Percentiles rank a stretch among this genome's conserved stretches.
Evolutionary conservation across 2,329 filamentous ascomycete genomes (phyloP).

Genomic region (Colletotrichum scovillei): DNA sequence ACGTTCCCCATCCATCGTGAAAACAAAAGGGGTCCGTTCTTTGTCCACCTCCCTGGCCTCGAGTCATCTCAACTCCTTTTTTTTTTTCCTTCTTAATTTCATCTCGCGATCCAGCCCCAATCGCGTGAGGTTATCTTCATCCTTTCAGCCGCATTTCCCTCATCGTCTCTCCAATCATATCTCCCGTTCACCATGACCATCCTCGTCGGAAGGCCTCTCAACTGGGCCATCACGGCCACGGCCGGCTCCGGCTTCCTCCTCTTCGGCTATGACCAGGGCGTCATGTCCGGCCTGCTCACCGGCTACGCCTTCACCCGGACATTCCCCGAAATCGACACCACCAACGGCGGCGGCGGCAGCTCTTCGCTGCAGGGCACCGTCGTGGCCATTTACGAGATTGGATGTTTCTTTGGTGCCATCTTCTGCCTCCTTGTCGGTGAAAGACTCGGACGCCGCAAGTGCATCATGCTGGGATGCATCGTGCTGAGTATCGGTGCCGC

Average conservation of each 20-base stretch:
- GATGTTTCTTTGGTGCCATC: constrained; percentile 59
- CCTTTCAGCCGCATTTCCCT: background rate
- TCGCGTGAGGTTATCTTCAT: background rate
- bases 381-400: constrained; percentile 59
- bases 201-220: constrained; percentile 48
- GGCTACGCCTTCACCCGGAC: constrained; percentile 45
- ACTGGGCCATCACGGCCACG: constrained; percentile 50
- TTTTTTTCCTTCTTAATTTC: background rate
- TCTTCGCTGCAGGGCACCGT: constrained; percentile 57
- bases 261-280: constrained; percentile 33
- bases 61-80: background rate
- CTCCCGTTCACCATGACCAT: constrained; percentile 24
- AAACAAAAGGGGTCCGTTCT: background rate
- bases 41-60: background rate
- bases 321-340: constrained; percentile 50
- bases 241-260: constrained; percentile 51
- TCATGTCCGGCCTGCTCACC: constrained; percentile 48
- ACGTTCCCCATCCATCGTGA: constrained; percentile 9
- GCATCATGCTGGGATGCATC: constrained; percentile 52
- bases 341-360: constrained; percentile 45
- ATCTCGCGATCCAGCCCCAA: constrained; percentile 7
- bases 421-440: constrained; percentile 54
- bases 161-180: background rate
- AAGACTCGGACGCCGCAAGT: constrained; percentile 53
- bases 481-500: constrained; percentile 55